Conservation (phyloP, 192 early-diverging fungal species). For the Chytriomyces confervae region DNA sequence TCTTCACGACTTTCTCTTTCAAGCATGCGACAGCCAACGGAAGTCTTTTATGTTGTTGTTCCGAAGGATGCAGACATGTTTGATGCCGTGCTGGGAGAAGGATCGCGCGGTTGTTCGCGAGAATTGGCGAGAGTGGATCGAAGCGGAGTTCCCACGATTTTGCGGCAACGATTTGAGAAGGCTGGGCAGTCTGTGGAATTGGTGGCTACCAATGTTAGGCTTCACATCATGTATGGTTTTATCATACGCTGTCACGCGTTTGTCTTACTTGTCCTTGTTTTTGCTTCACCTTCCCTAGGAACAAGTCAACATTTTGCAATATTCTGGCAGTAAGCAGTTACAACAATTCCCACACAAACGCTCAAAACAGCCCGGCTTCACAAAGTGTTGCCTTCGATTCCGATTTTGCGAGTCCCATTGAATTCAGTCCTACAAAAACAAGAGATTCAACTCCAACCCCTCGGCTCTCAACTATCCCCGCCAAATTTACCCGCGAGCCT, state of each 20-base stretch:
- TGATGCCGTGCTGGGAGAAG: constrained; percentile 23
- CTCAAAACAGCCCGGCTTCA: too few species aligned
- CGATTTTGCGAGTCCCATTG: too few species aligned
- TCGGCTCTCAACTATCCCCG: too few species aligned
- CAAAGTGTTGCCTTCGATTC: too few species aligned
- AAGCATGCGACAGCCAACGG: background rate
- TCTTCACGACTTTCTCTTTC: background rate
- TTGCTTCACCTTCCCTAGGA: too few species aligned
- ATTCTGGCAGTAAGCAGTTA: too few species aligned
- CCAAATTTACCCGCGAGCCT: too few species aligned
- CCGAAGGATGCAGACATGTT: constrained; percentile 32
- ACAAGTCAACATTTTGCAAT: too few species aligned
- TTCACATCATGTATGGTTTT: background rate
- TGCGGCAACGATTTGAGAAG: constrained; percentile 14
- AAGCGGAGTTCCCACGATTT: constrained; percentile 10
- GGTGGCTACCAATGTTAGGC: constrained; percentile 20
- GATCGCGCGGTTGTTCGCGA: background rate
- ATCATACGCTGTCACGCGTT: background rate
- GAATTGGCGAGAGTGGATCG: constrained; percentile 26
- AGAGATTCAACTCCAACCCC: too few species aligned
- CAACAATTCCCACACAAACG: too few species aligned
- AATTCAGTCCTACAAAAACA: too few species aligned
- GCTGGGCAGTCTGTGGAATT: constrained; percentile 16
- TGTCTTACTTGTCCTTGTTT: background rate
- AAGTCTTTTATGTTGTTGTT: constrained; percentile 30